Base-by-base conservation (phyloP, 176 grass and related monocot species). In the Chrysopogon serrulatus region DNA sequence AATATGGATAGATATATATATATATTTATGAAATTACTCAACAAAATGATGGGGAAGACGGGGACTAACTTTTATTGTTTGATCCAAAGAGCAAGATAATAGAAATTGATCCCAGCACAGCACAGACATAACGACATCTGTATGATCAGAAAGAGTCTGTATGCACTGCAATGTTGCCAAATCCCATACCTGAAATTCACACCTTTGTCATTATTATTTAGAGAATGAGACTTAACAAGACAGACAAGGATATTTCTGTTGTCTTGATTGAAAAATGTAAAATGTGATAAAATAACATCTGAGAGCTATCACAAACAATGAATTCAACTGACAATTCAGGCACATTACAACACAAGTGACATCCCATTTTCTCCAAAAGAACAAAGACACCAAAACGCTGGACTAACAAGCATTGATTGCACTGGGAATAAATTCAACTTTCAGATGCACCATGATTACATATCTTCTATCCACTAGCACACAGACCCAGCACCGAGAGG, bases 101-200 rank as follows among this genome's bases (percentile, higher is more conserved):
- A 99, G 87, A 86, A 99, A 99, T 41, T 99, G 91, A 76, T 99
- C 93, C 97, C 97, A 99, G 79, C 93, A 96, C 40, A 99, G 82
- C 41, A 99, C 66, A 83, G 93, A 94, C 93, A 96, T 99, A 42
- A 99, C 93, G 65, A 91, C 90, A 63, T 76, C 84, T 4, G 88
- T 89, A 79, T 99, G 97, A 67, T 94, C 93, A 68, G 90, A 89
- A 78, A 99, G 97, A 5, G 91, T 99, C 74, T 96, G 97, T 80
- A 96, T 78, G 49, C 97, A 96, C 78, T 94, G 97, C 76, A 99
- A 81, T 8, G 86, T 92, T 90, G 91, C 68, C 70, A 99, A 85
- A 78, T 99, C 93, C 97, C 97, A 99, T 21, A 91, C 97, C 97
- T 99, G 90, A 82, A 87, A 96, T 83, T 92, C 45, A 75, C 28